These are phyloP conservation scores for Daldinia grandis DNA, from an alignment of 495 filamentous ascomycete species.

Conservation along the genomic window DNA sequence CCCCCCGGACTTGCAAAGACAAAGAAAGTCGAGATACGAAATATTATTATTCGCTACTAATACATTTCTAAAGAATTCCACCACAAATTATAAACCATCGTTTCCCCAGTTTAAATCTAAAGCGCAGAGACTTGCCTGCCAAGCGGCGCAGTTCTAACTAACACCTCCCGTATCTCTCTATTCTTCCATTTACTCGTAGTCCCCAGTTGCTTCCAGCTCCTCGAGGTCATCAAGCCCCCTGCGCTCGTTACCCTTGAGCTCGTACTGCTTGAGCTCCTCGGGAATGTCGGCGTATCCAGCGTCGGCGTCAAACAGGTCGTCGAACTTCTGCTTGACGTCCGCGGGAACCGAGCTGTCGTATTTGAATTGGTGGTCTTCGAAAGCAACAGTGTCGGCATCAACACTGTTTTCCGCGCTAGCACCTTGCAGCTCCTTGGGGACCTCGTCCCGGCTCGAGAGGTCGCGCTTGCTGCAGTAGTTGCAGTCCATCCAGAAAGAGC, in stretches of 20 bases:
- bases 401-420: neutral
- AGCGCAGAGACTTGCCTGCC: no score
- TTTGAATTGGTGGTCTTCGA: neutral
- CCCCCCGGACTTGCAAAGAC: no score
- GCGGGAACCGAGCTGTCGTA: neutral
- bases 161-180: no score
- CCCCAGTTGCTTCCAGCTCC: no score
- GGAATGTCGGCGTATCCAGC: neutral
- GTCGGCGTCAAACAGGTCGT: neutral
- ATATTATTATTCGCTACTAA: no score
- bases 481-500: neutral
- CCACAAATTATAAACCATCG: no score
- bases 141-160: no score
- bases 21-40: no score
- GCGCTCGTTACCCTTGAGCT: neutral
- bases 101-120: no score
- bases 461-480: neutral
- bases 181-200: no score
- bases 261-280: neutral
- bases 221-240: neutral
- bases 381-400: neutral
- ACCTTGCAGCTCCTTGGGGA: neutral
- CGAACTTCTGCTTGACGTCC: neutral
- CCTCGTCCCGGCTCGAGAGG: neutral
- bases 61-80: no score